phyloP scores from a whole-genome alignment of 1,284 basidiomycete genomes.

The Neotropicomus parvogracilis region DNA sequence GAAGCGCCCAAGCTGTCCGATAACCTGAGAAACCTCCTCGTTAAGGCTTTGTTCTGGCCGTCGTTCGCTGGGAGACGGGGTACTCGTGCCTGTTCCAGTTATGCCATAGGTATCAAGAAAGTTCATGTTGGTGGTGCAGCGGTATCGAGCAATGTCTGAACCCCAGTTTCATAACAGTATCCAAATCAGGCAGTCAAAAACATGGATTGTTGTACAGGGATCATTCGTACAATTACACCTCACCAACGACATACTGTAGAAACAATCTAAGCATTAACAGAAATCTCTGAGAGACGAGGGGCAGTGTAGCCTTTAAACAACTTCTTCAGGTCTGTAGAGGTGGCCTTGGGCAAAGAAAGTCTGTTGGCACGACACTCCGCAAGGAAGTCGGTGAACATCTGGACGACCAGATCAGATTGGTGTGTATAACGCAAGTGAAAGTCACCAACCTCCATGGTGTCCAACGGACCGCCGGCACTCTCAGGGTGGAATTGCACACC shows the following conservation, averaged over 20 bases:
- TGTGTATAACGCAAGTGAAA: background rate
- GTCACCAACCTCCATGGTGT: constrained; percentile 79
- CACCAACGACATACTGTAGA: background rate
- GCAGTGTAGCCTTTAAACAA: constrained; percentile 5
- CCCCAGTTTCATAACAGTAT: background rate
- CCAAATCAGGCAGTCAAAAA: constrained; percentile 16
- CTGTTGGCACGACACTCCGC: constrained; percentile 69
- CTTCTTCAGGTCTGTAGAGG: constrained; percentile 7
- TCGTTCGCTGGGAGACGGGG: constrained; percentile 40
- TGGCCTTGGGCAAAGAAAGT: constrained; percentile 28
- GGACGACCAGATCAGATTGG: constrained; percentile 7
- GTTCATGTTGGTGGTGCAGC: constrained; percentile 49
- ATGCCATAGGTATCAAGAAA: constrained; percentile 69
- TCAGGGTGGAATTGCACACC: constrained; percentile 98
- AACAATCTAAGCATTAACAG: constrained; percentile 20
- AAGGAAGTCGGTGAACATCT: constrained; percentile 94
- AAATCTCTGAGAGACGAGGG: constrained; percentile 11
- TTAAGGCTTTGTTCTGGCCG: constrained; percentile 64
- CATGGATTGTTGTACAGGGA: background rate
- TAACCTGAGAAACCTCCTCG: constrained; percentile 83
- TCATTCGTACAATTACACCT: constrained; percentile 16
- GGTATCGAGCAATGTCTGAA: background rate
- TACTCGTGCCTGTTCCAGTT: constrained; percentile 39
- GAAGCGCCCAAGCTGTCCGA: constrained; percentile 77
- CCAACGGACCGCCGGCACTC: constrained; percentile 87